Percentiles rank a stretch among this genome's conserved stretches.
Conservation (phyloP, 768 basidiomycete genomes). For the Leccinum arenicola region DNA sequence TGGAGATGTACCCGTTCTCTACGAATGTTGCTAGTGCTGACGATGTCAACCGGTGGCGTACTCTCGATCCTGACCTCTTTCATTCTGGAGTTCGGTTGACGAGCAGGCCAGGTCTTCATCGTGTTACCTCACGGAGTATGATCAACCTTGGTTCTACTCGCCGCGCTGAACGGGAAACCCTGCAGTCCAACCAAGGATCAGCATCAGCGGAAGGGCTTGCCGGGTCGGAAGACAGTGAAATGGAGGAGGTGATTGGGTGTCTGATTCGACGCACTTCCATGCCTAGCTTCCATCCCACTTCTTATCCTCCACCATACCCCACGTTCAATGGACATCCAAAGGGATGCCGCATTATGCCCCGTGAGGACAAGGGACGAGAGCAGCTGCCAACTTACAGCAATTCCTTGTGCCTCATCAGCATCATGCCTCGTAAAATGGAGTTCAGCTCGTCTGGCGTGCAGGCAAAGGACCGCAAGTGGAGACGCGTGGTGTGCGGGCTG, state of each 20-base stretch:
- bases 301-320: slow-evolving; percentile 45
- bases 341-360: slow-evolving; percentile 32
- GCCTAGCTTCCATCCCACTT: no score
- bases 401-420: slow-evolving; percentile 71
- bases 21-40: slow-evolving; percentile 11
- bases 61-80: slow-evolving; percentile 5
- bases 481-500: slow-evolving; percentile 79
- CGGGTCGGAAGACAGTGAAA: slow-evolving; percentile 18
- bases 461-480: slow-evolving; percentile 90
- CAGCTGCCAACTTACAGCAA: slow-evolving; percentile 80
- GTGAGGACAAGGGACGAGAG: slow-evolving; percentile 86
- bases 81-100: slow-evolving; percentile 9
- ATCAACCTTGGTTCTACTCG: slow-evolving; percentile 45
- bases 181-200: slow-evolving; percentile 13
- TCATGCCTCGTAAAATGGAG: slow-evolving; percentile 92
- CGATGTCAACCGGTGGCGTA: neutral
- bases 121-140: slow-evolving; percentile 62
- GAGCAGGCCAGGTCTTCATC: slow-evolving; percentile 48
- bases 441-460: slow-evolving; percentile 82
- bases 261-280: no score
- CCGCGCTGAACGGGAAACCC: slow-evolving; percentile 27
- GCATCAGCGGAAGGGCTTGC: slow-evolving; percentile 7
- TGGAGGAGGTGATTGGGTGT: no score
- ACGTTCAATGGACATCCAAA: slow-evolving; percentile 35
- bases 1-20: slow-evolving; percentile 16